A percentile compares a stretch with the other conserved stretches of the same genome.
phyloP scores from a whole-genome alignment of 2,329 filamentous ascomycete species.

The Neurospora sp. region DNA sequence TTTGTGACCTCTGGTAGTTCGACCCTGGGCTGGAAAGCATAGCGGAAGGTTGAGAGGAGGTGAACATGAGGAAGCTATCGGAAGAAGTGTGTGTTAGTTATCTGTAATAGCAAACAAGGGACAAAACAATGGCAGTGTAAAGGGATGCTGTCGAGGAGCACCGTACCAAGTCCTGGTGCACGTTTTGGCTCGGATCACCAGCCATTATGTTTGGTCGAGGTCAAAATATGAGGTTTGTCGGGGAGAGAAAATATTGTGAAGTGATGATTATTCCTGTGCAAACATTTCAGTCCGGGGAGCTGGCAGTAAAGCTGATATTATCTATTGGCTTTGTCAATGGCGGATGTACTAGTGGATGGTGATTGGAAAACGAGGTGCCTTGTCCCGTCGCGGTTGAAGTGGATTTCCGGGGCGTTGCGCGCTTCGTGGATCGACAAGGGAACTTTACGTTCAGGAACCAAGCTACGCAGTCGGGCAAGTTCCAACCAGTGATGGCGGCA shows the following conservation, averaged over 20 bases:
- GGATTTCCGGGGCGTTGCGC: not conserved
- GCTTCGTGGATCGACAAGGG: not conserved
- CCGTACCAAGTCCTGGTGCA: constrained; percentile 24
- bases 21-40: constrained; percentile 62
- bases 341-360: not conserved
- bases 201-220: constrained; percentile 10
- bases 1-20: constrained; percentile 69
- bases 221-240: not conserved
- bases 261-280: not conserved
- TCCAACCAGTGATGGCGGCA: not conserved
- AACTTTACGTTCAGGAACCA: not conserved
- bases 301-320: not conserved
- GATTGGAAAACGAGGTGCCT: not conserved
- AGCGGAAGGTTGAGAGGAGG: constrained; percentile 74
- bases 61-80: constrained; percentile 77
- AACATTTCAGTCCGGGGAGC: not conserved
- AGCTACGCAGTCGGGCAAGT: not conserved
- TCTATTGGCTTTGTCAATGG: not conserved
- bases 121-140: not conserved
- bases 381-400: not conserved
- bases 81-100: constrained; percentile 1
- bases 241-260: not conserved
- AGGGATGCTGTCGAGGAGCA: not conserved
- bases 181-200: constrained; percentile 25
- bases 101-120: not conserved